Base-by-base conservation (phyloP, 768 basidiomycete species). In the Mrakia gelida region DNA sequence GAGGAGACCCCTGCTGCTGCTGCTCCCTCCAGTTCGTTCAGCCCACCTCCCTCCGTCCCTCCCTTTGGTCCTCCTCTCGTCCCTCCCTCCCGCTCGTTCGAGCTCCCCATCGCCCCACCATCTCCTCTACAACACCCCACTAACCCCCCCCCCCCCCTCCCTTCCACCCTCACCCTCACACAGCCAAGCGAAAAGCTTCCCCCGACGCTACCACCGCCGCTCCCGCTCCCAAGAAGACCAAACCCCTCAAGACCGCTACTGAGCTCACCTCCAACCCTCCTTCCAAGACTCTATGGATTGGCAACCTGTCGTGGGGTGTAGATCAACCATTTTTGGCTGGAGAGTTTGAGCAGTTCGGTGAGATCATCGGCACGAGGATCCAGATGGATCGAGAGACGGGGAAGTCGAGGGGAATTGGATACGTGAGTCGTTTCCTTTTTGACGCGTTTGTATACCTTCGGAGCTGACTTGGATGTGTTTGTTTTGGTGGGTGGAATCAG, bases 261-360 rank as follows among this genome's bases (percentile, higher is more conserved):
- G 85, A 85, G 45, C 84, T 85, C n/a, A 83, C 84, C 28, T 86
- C 86, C 59, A 83, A 83, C 62, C 82, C 85, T 1, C 87, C 89
- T 76, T 86, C 87, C 15, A 90, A 87, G 82, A 90, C 91, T 49
- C 88, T 98, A 81, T 98, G 95, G 82, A 94, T 99, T 80, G 96
- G 95, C 72, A 88, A 89, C 77, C 88, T 99, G 61, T 95, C 94
- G 15, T 99, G 95, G 95, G 92, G 92, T 83, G 91, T 98, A 80
- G 96, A 98, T 87, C 92, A 93, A 83, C 96, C 97, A 84, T 92
- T 94, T 88, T 90, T 98, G 79, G 90, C 91, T 67, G 88, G 91
- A 84, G 95, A 97, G 84, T 98, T 99, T 80, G 90, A 91, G 56
- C 87, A 88, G 75, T 95, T 91, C 81, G 97, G 97, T 71, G 92